Evolutionary conservation across 2,329 filamentous ascomycete species (phyloP), one percentile per base, ranked within the genome.

Genomic region (Diaporthe amygdali): DNA sequence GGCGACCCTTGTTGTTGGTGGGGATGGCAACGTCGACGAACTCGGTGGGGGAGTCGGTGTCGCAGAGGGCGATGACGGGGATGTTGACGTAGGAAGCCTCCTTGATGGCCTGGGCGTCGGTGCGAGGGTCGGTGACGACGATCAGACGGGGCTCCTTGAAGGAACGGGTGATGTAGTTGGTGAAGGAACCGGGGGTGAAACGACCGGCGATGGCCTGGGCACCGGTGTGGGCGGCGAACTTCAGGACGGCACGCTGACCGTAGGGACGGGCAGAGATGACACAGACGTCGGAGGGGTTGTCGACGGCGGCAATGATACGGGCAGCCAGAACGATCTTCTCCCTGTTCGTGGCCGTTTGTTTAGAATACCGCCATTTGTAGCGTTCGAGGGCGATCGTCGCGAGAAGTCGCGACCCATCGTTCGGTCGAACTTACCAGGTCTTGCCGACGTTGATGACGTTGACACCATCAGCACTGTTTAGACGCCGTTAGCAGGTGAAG

Each of bases 131-230:
- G 88, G 96, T 99, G 82, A 99, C 96, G 85, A 99, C 92, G 87
- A 99, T 98, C 83, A 99, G 91, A 86, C 97, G 97, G 84, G 96
- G 96, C 91, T 99, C 96, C 93, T 98, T 98, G 95, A 99, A 99
- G 77, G 96, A 98, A 83, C 96, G 96, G 87, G 97, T 99, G 93
- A 99, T 99, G 93, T 99, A 99, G 92, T 99, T 99, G 91, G 96
- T 99, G 93, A 99, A 99, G 87, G 96, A 97, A 94, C 96, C 96
- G 85, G 96, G 96, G 84, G 96, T 99, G 93, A 99, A 99, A 85
- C 96, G 96, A 89, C 96, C 96, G 82, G 96, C 97, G 83, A 99
- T 99, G 86, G 96, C 94, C 82, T 95, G 94, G 82, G 97, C 95
- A 84, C 96, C 96, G 78, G 96, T 99, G 93, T 99, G 96, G 77